Conservation (phyloP, 2,329 filamentous ascomycete genomes). For the Xylogone sp. region DNA sequence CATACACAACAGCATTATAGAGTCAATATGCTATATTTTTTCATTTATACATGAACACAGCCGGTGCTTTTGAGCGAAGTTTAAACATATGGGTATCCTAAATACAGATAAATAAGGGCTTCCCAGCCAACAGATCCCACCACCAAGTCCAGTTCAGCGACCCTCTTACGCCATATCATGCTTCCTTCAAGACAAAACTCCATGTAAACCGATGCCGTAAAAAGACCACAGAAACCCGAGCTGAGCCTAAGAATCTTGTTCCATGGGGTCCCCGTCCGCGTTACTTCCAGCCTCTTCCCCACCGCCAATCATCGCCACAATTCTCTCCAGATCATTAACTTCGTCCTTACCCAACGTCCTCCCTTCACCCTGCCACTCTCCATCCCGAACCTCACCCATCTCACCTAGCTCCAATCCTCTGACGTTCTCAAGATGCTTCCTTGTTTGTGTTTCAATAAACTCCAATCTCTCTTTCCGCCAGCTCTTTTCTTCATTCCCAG, state of each 20-base stretch:
- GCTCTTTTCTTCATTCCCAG: conserved; percentile 40
- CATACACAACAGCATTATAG: background rate
- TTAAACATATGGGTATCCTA: too few species aligned
- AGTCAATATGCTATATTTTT: background rate
- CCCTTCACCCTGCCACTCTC: conserved; percentile 58
- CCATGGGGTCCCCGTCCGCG: conserved; percentile 17
- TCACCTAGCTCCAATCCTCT: conserved; percentile 62
- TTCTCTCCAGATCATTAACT: conserved; percentile 53
- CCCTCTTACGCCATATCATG: too few species aligned
- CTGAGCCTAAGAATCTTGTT: conserved; percentile 1
- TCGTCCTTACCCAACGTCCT: conserved; percentile 46
- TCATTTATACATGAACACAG: background rate
- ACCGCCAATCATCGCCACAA: conserved; percentile 42
- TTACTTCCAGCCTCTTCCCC: conserved; percentile 13
- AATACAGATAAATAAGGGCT: too few species aligned
- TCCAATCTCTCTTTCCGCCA: conserved; percentile 69
- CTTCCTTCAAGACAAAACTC: too few species aligned
- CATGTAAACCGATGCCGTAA: too few species aligned
- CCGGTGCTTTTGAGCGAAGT: too few species aligned
- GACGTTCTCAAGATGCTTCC: conserved; percentile 69
- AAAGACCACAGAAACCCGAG: background rate
- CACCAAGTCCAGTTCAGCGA: too few species aligned
- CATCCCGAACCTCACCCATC: conserved; percentile 59
- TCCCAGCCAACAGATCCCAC: too few species aligned
- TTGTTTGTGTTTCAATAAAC: conserved; percentile 80